Evolutionary conservation across 139 green algal species (phyloP).

Genomic region (Coelastrella sp.): DNA sequence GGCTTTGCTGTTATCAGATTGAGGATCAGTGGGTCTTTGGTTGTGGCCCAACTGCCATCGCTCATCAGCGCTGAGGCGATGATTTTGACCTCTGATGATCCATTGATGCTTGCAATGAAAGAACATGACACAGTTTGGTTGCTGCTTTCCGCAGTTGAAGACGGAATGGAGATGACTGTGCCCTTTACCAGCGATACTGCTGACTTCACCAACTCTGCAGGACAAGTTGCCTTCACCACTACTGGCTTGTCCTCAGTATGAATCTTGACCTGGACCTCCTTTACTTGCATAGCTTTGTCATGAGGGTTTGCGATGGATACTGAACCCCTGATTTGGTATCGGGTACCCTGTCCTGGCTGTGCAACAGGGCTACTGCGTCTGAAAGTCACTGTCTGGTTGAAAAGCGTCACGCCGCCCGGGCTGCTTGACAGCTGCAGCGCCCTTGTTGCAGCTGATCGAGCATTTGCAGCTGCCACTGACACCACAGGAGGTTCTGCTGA

Average conservation of each 20-base stretch:
- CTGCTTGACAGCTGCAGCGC: neutral
- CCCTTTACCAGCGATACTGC: neutral
- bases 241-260: neutral
- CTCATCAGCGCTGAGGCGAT: neutral
- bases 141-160: neutral
- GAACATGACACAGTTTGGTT: neutral
- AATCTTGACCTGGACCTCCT: constrained; percentile 7
- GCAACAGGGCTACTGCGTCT: constrained; percentile 12
- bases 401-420: neutral
- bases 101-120: neutral
- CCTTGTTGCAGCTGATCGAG: neutral
- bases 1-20: neutral
- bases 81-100: neutral
- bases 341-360: neutral
- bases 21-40: neutral
- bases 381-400: constrained; percentile 36
- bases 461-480: neutral
- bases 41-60: constrained; percentile 11
- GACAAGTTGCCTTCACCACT: neutral
- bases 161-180: neutral
- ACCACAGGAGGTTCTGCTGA: neutral
- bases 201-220: neutral
- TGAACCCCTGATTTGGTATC: neutral
- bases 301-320: neutral
- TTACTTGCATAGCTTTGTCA: neutral